phyloP scores from a whole-genome alignment of 2,329 filamentous ascomycete genomes.

The Aspergillus sp. region DNA sequence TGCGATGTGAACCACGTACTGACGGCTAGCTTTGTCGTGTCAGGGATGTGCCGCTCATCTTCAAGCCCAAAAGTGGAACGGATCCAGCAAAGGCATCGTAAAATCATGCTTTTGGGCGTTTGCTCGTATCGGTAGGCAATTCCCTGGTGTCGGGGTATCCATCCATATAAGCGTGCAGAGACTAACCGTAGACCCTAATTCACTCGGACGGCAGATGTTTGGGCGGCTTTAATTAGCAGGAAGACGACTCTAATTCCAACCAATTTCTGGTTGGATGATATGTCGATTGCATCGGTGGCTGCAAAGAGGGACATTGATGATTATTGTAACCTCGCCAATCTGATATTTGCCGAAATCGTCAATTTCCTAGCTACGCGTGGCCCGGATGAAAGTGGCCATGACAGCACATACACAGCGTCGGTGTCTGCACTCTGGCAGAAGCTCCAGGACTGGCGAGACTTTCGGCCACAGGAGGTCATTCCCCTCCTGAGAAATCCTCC shows the following conservation, averaged over 20 bases:
- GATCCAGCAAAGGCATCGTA: conserved; percentile 14
- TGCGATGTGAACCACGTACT: too few relatives aligned
- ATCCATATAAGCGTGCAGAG: too few relatives aligned
- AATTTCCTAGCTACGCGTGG: conserved; percentile 1
- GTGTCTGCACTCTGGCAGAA: background rate
- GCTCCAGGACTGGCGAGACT: background rate
- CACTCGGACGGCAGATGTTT: conserved; percentile 7
- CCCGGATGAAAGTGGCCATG: too few relatives aligned
- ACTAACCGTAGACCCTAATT: background rate
- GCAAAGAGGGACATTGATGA: conserved; percentile 14
- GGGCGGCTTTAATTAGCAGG: conserved; percentile 15
- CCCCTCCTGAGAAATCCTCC: background rate
- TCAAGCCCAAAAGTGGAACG: conserved; percentile 14
- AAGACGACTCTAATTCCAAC: conserved; percentile 15
- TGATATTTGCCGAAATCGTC: conserved; percentile 15
- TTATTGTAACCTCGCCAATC: conserved; percentile 16
- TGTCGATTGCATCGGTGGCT: conserved; percentile 6
- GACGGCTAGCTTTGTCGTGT: too few relatives aligned
- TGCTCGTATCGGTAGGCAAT: conserved; percentile 15
- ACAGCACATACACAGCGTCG: background rate
- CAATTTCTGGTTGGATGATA: conserved; percentile 15
- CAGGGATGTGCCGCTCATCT: conserved; percentile 15
- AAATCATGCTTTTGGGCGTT: conserved; percentile 20
- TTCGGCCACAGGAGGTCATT: background rate
- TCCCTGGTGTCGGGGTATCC: too few relatives aligned